Conservation (phyloP, 805 yeast species). For the Wickerhamiella brachini region DNA sequence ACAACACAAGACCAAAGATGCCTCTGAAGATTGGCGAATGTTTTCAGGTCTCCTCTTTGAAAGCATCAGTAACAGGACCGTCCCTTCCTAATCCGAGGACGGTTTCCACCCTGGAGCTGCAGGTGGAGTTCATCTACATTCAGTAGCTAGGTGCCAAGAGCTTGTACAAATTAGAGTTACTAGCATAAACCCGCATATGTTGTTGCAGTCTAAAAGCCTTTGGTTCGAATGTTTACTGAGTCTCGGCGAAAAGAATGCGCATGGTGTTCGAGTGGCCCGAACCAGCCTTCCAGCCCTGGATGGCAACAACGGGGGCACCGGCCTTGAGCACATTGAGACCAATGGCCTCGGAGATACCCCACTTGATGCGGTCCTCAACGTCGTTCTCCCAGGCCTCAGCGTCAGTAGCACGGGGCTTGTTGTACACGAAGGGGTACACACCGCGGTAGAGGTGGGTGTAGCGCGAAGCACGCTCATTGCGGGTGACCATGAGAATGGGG, state of each 20-base stretch:
- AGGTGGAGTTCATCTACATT: too few species aligned
- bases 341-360: constrained; percentile 84
- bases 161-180: background rate
- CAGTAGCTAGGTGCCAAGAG: too few species aligned
- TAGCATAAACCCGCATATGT: background rate
- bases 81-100: too few species aligned
- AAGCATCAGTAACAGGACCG: background rate
- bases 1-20: background rate
- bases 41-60: background rate
- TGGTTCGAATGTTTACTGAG: background rate
- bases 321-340: constrained; percentile 69
- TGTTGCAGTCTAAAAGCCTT: background rate
- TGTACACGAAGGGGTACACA: constrained; percentile 91
- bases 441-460: constrained; percentile 95
- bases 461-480: constrained; percentile 88
- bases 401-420: constrained; percentile 35
- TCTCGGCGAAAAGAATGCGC: constrained; percentile 40
- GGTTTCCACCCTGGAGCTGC: too few species aligned
- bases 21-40: constrained; percentile 1
- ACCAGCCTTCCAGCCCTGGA: constrained; percentile 99
- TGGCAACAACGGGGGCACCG: constrained; percentile 84
- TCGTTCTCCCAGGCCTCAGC: constrained; percentile 86
- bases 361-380: constrained; percentile 85
- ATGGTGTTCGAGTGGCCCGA: constrained; percentile 98
- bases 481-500: constrained; percentile 95